phyloP scores from a whole-genome alignment of 768 basidiomycete genomes.

The Russula brevipes region DNA sequence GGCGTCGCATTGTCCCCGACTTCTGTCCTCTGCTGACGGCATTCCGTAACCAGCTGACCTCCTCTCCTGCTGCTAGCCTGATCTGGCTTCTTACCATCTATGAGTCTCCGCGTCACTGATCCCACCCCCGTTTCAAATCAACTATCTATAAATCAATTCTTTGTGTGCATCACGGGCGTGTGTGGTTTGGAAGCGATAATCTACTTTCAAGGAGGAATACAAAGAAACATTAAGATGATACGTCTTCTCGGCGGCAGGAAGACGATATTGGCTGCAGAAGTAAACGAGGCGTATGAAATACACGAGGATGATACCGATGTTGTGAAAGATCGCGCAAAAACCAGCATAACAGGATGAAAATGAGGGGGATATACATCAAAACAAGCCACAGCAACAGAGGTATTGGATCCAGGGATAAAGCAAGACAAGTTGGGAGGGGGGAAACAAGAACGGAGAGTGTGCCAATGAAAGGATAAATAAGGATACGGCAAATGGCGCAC shows the following conservation, averaged over 20 bases:
- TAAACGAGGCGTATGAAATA: conserved; percentile 19
- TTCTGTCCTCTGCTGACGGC: neutral
- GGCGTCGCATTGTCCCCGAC: conserved; percentile 8
- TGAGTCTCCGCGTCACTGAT: neutral
- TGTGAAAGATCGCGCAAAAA: conserved; percentile 21
- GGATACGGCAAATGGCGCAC: conserved; percentile 26
- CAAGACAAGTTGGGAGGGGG: conserved; percentile 12
- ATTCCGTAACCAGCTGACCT: neutral
- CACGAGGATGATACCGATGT: conserved; percentile 22
- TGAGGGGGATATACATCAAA: conserved; percentile 21
- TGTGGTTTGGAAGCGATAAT: conserved; percentile 7
- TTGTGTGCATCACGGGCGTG: neutral
- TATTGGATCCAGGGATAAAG: conserved; percentile 20
- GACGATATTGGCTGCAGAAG: conserved; percentile 23
- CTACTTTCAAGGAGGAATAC: conserved; percentile 24
- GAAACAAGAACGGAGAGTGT: conserved; percentile 7
- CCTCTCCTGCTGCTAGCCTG: neutral
- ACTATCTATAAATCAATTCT: conserved; percentile 7
- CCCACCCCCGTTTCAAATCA: neutral
- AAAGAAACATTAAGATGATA: conserved; percentile 17
- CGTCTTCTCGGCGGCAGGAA: conserved; percentile 11
- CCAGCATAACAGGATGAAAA: conserved; percentile 17
- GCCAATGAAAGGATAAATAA: conserved; percentile 16
- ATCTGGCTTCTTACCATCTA: neutral
- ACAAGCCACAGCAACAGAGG: conserved; percentile 13